These are phyloP conservation scores for Dactylellina drechsleri DNA, from an alignment of 2,329 filamentous ascomycete genomes.

Conservation along the genomic window DNA sequence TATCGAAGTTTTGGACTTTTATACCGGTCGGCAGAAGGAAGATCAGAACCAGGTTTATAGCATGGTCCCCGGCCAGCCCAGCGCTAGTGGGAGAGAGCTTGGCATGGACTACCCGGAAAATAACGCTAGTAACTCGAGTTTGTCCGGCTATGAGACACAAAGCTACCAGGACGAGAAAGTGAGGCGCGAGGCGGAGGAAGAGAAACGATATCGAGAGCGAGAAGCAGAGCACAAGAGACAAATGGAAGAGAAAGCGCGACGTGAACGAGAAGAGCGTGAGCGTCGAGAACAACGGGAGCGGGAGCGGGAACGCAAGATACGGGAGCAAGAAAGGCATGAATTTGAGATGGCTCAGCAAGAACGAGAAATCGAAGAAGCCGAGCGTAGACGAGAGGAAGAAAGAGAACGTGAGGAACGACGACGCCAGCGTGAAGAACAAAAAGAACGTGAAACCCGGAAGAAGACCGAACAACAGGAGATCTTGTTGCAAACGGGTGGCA, in stretches of 20 bases:
- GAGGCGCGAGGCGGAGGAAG: constrained; percentile 38
- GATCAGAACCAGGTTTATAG: constrained; percentile 71
- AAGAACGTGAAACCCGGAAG: constrained; percentile 69
- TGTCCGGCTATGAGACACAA: constrained; percentile 34
- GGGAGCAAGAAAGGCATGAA: constrained; percentile 52
- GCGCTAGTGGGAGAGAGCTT: constrained; percentile 63
- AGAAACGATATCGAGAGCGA: constrained; percentile 41
- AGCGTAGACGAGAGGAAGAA: constrained; percentile 64
- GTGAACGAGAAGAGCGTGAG: constrained; percentile 38
- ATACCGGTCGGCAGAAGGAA: constrained; percentile 74
- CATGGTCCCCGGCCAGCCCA: constrained; percentile 72
- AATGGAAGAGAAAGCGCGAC: constrained; percentile 55
- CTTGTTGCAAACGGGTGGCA: constrained; percentile 68
- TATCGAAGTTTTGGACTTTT: constrained; percentile 75
- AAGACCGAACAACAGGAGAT: constrained; percentile 90
- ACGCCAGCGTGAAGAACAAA: constrained; percentile 64
- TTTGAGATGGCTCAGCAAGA: constrained; percentile 62
- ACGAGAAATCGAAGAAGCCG: constrained; percentile 59
- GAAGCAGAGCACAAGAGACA: constrained; percentile 57
- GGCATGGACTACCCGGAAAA: constrained; percentile 41
- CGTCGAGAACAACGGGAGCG: constrained; percentile 59
- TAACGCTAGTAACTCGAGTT: constrained; percentile 20
- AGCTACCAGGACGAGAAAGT: constrained; percentile 62
- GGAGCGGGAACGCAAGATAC: constrained; percentile 60
- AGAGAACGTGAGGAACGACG: constrained; percentile 62